Conservation (phyloP, 2,329 filamentous ascomycete genomes). For the Fusarium tricinctum region DNA sequence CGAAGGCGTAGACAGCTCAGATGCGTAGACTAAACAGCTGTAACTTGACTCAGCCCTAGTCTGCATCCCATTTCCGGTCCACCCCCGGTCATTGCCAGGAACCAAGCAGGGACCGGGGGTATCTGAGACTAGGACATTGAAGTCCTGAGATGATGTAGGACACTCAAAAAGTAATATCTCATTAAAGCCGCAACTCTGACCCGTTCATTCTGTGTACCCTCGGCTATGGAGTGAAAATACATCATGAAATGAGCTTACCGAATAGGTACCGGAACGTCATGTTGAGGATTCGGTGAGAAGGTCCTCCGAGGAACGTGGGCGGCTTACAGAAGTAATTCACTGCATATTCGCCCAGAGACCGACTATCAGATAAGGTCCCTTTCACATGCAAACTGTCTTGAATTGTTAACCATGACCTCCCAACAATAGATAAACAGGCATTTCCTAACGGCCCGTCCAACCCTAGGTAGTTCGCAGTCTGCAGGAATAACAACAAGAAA, state of each 20-base stretch:
- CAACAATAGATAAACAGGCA: slow-evolving; percentile 27
- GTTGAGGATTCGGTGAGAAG: slow-evolving; percentile 20
- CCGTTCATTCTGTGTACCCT: slow-evolving; percentile 34
- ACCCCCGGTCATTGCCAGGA: slow-evolving; percentile 30
- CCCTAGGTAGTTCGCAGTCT: slow-evolving; percentile 2
- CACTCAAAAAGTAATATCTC: slow-evolving; percentile 5
- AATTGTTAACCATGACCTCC: slow-evolving; percentile 11
- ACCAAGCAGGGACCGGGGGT: slow-evolving; percentile 39
- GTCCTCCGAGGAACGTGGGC: slow-evolving; percentile 24
- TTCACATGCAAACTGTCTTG: slow-evolving; percentile 34
- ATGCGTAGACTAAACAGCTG: slow-evolving; percentile 3
- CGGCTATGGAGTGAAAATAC: slow-evolving; percentile 36
- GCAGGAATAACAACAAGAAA: slow-evolving; percentile 14
- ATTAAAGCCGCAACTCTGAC: slow-evolving; percentile 35
- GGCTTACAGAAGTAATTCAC: too few relatives aligned
- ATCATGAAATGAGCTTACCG: slow-evolving; percentile 22
- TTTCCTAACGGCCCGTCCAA: slow-evolving; percentile 12
- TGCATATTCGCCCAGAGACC: not conserved
- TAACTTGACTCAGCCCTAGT: not conserved
- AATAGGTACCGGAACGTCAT: slow-evolving; percentile 37
- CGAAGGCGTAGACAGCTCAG: not conserved
- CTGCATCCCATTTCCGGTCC: slow-evolving; percentile 10
- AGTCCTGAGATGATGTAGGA: slow-evolving; percentile 38
- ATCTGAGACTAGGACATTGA: slow-evolving; percentile 43
- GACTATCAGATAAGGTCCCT: not conserved